Percentiles rank a stretch among this genome's conserved stretches.
phyloP scores from a whole-genome alignment of 148 eudicot genomes.

The Fagopyrum esculentum region DNA sequence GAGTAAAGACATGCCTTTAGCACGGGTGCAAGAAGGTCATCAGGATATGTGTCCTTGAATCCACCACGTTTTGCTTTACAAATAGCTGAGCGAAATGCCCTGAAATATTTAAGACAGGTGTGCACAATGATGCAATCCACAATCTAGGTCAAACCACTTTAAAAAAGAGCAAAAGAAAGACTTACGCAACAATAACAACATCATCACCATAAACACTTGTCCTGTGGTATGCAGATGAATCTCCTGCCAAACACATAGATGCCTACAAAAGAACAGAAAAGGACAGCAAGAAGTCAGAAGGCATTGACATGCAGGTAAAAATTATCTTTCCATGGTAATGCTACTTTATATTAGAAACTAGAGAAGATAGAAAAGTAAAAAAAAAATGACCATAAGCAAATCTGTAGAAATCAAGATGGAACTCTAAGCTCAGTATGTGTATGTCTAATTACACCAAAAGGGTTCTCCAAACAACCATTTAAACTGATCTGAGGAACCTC shows the following conservation, averaged over 20 bases:
- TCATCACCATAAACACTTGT: conserved; percentile 15
- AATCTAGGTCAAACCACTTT: background rate
- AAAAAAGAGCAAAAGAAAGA: background rate
- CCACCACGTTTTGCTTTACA: conserved; percentile 16
- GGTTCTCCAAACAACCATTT: background rate
- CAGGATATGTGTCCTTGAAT: conserved; percentile 13
- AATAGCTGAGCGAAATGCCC: conserved; percentile 14
- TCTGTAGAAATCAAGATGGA: conserved; percentile 2
- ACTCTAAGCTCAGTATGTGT: background rate
- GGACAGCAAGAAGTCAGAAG: background rate
- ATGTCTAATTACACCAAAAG: background rate
- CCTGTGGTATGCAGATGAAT: conserved; percentile 11
- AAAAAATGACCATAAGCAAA: background rate
- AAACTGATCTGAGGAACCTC: background rate
- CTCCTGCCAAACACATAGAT: conserved; percentile 11
- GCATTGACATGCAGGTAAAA: background rate
- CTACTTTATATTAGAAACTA: background rate
- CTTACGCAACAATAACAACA: conserved; percentile 17
- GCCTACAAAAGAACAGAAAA: conserved; percentile 10
- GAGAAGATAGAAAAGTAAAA: background rate
- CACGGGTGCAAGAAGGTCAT: conserved; percentile 16
- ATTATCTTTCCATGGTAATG: background rate
- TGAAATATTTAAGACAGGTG: background rate
- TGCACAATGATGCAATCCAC: background rate
- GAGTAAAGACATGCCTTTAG: conserved; percentile 10